phyloP scores from a whole-genome alignment of 352 stramenopile genomes.

The Blastocystis sp. region DNA sequence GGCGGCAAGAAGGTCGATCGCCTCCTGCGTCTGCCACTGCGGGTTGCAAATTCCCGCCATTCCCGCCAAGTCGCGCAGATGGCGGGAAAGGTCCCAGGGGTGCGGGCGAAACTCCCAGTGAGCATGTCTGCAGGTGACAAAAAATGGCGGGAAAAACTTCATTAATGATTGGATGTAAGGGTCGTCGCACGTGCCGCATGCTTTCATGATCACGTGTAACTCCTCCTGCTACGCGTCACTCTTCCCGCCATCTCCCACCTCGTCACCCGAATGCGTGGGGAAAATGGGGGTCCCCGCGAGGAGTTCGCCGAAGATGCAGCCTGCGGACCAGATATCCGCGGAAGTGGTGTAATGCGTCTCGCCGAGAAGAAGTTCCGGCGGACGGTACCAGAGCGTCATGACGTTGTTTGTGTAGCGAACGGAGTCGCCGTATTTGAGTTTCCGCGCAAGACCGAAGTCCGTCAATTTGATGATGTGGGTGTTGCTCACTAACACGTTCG shows the following conservation, averaged over 20 bases:
- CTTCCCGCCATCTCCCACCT: not conserved
- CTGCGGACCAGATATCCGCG: conserved; percentile 79
- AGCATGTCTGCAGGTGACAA: not conserved
- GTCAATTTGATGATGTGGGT: conserved; percentile 36
- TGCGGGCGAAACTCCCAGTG: not conserved
- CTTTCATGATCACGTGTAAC: conserved; percentile 15
- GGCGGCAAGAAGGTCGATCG: not conserved
- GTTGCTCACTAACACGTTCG: conserved; percentile 63
- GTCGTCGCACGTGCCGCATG: not conserved
- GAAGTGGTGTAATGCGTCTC: conserved; percentile 58
- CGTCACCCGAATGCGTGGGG: conserved; percentile 17
- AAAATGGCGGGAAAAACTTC: not conserved
- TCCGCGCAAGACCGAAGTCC: conserved; percentile 42
- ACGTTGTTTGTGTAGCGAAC: conserved; percentile 26
- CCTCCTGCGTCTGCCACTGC: conserved; percentile 15
- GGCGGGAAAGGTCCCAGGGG: not conserved
- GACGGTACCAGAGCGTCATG: conserved; percentile 56
- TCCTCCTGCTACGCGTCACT: not conserved
- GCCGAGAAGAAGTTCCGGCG: conserved; percentile 37
- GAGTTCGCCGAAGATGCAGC: conserved; percentile 75
- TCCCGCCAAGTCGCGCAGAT: not conserved
- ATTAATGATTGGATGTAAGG: not conserved
- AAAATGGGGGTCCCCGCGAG: conserved; percentile 17
- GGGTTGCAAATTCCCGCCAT: conserved; percentile 6
- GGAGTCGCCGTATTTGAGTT: conserved; percentile 59